A percentile compares a stretch with the other conserved stretches of the same genome.
Conservation (phyloP, 1,284 basidiomycete genomes). For the Fomitopsis betulina region DNA sequence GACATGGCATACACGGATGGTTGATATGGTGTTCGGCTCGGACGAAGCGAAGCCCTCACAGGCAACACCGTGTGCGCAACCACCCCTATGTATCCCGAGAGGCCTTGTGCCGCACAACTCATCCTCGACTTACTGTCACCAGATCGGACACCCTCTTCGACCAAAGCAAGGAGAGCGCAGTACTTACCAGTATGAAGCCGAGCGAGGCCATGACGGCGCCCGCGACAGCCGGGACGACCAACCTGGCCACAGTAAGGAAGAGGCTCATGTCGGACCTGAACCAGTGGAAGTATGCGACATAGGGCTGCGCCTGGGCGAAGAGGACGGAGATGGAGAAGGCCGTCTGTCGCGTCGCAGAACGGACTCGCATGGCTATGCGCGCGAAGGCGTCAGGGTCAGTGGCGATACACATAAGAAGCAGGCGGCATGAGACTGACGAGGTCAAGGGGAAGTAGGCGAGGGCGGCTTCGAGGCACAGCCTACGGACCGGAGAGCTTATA, state of each 20-base stretch:
- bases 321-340: not conserved
- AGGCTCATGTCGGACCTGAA: not conserved
- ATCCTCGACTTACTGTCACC: no score
- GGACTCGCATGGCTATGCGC: not conserved
- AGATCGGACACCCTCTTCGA: not conserved
- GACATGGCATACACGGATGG: no score
- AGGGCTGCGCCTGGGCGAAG: not conserved
- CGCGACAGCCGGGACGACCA: not conserved
- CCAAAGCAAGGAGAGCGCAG: not conserved
- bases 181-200: not conserved
- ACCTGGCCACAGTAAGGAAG: not conserved
- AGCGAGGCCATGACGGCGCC: not conserved
- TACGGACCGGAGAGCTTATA: not conserved
- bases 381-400: not conserved
- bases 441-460: not conserved
- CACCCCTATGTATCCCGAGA: no score
- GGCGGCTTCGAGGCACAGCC: not conserved
- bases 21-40: no score
- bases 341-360: not conserved
- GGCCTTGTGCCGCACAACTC: no score
- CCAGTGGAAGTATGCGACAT: constrained; percentile 2
- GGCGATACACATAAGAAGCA: not conserved
- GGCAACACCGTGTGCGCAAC: no score
- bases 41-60: no score
- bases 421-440: not conserved